These are phyloP conservation scores for Heterobasidion irregulare DNA, from an alignment of 1,284 basidiomycete genomes.

Conservation along the genomic window DNA sequence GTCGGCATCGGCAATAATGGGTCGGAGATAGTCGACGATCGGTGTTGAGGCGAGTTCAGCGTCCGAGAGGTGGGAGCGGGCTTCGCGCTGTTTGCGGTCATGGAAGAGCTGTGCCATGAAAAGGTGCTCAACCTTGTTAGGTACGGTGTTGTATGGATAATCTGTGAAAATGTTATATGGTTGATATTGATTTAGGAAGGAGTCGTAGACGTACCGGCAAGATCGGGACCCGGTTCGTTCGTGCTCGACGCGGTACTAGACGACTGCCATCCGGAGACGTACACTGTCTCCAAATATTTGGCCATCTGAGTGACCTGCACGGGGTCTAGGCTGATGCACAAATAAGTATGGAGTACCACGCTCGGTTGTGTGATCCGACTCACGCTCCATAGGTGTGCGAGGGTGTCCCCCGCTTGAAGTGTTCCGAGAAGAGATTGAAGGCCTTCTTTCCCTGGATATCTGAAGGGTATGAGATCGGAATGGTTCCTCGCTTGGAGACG, in stretches of 20 bases:
- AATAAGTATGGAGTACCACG: not conserved
- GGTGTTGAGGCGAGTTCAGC: slow-evolving; percentile 65
- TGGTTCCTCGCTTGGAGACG: slow-evolving; percentile 88
- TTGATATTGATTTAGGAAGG: not conserved
- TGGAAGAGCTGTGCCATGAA: slow-evolving; percentile 88
- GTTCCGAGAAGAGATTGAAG: slow-evolving; percentile 60
- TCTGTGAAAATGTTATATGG: slow-evolving; percentile 32
- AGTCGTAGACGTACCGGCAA: slow-evolving; percentile 59
- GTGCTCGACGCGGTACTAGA: slow-evolving; percentile 88
- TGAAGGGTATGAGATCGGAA: slow-evolving; percentile 84
- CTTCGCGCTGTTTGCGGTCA: slow-evolving; percentile 80
- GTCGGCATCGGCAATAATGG: slow-evolving; percentile 64
- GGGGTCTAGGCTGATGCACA: slow-evolving; percentile 72
- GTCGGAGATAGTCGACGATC: slow-evolving; percentile 54
- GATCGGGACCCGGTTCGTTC: slow-evolving; percentile 96
- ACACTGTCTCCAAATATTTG: slow-evolving; percentile 95
- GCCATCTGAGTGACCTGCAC: slow-evolving; percentile 99
- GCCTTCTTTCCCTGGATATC: slow-evolving; percentile 85
- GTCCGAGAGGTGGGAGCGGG: slow-evolving; percentile 64
- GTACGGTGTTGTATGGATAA: slow-evolving; percentile 92
- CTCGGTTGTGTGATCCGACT: slow-evolving; percentile 29
- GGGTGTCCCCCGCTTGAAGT: slow-evolving; percentile 65
- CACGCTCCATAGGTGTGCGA: slow-evolving; percentile 97
- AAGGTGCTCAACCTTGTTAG: slow-evolving; percentile 85
- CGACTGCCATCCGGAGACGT: slow-evolving; percentile 96